Evolutionary conservation across 2,329 filamentous ascomycete genomes (phyloP), one percentile per base, ranked within the genome.

Genomic region (Penicillium sp.): DNA sequence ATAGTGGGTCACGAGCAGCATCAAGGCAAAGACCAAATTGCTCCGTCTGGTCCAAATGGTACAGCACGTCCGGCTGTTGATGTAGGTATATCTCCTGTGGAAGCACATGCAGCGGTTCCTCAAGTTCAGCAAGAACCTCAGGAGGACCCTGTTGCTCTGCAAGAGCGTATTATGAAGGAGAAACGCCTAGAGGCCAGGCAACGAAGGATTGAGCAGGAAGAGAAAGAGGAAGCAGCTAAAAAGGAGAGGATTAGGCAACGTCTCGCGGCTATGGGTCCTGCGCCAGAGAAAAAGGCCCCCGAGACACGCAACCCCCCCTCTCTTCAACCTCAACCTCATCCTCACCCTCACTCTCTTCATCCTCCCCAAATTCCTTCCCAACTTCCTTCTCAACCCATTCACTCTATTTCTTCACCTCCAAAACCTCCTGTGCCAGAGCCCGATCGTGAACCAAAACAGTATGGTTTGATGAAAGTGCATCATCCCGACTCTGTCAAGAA

Each of bases 401-500:
- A 40, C n/a, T 60, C 65, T 22, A 67, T 72, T 48, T 69, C 71
- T 29, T 77, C 76, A n/a, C 77, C 78, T 31, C 78, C 79, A 1
- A 81, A 81, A 57, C 78, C 78, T 33, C 78, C 78, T 32, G 73
- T 80, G 24, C 78, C 78, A 7, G 75, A 78, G 48, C 75, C 78
- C 13, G 77, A 74, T 48, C 77, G 77, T 29, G 77, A 77, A 53
- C 74, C 79, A 22, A 77, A 78, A 51, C 78, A 81, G 59, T 81
- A 80, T 64, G 78, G 78, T 38, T 75, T 81, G 75, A 81, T 81
- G 74, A 81, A 80, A 63, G 75, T 81, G 9, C 78, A 81, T 60
- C 76, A 77, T 57, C 71, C 78, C 26, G 77, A 80, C 50, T 68
- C 75, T 6, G 74, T 79, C 26, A 74, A 73, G 58, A 74, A 70